Evolutionary conservation across 176 grass and related monocot genomes (phyloP), one percentile per base, ranked within the genome.

Genomic region (Rhynchospora pubera): DNA sequence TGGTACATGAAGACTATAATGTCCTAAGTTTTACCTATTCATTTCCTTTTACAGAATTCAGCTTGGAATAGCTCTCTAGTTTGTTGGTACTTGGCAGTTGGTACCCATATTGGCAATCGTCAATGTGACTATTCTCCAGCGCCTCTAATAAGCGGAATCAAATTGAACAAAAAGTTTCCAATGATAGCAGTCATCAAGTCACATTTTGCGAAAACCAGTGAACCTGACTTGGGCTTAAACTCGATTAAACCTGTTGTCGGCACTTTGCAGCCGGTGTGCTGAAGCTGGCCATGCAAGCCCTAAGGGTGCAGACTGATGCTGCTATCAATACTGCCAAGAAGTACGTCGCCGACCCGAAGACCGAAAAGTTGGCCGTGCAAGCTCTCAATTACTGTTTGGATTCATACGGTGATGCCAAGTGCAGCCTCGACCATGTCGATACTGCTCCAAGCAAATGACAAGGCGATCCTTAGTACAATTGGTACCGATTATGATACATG

Each of bases 401-500:
- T 0, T 28, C 22, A 0, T 82, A 66, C 7, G 59, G 44, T 9
- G 79, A 82, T 65, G 83, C 83, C 8, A 26, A 51, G 13, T 57
- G 63, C 43, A 64, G 24, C 11, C 66, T 85, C 14, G 32, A n/a
- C 0, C 6, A 16, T 7, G 34, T 69, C 8, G 68, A 62, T 11
- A 18, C 7, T n/a, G 13, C 52, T 85, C 15, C 14, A 48, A 26
- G 39, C n/a, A n/a, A n/a, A n/a, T n/a, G n/a, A n/a, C n/a, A n/a
- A n/a, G n/a, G n/a, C n/a, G n/a, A n/a, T n/a, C n/a, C n/a, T n/a
- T n/a, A n/a, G 26, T 28, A 42, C 70, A 0, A 21, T 78, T 3
- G 23, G 56, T 42, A 77, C 68, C 9, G 83, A 85, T 32, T 72
- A 72, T 5, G 83, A 77, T 34, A 85, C 83, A 19, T 85, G 83